Conservation (phyloP, 768 basidiomycete genomes). For the Trametes gibbosa region DNA sequence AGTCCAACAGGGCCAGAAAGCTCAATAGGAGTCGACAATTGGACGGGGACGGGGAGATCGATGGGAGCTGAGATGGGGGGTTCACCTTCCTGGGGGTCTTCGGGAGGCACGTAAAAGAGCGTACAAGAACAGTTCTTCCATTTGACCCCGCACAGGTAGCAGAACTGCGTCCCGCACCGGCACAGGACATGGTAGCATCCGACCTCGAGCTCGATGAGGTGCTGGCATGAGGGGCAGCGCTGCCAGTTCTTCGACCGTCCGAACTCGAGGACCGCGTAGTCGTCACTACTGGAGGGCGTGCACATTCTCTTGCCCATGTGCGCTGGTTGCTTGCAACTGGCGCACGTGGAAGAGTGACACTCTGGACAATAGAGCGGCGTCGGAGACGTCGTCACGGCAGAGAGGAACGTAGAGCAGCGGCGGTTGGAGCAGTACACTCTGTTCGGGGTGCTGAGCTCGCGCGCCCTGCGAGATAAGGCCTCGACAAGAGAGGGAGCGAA, state of each 20-base stretch:
- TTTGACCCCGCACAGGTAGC: conserved; percentile 51
- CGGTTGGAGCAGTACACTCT: conserved; percentile 49
- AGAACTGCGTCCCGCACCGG: conserved; percentile 37
- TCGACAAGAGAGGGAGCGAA: conserved; percentile 3
- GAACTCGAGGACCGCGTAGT: conserved; percentile 40
- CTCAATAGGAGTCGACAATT: no score
- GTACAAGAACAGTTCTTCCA: conserved; percentile 61
- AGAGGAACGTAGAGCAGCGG: conserved; percentile 53
- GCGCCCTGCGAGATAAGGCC: conserved; percentile 38
- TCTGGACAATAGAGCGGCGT: conserved; percentile 34
- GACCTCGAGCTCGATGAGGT: conserved; percentile 27
- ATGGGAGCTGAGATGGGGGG: no score
- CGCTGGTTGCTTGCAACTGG: conserved; percentile 44
- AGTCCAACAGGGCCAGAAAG: no score
- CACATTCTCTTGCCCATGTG: conserved; percentile 31
- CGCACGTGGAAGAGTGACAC: conserved; percentile 43
- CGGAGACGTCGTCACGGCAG: conserved; percentile 29
- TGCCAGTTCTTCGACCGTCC: conserved; percentile 40
- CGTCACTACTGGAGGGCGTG: conserved; percentile 35
- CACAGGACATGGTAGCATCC: conserved; percentile 42
- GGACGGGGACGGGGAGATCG: no score
- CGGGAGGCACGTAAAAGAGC: background rate
- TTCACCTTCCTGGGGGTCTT: background rate
- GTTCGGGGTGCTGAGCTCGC: conserved; percentile 44
- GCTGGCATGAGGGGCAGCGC: conserved; percentile 35